Evolutionary conservation across 2,329 filamentous ascomycete species (phyloP).

Genomic region (Sporothrix sp.): DNA sequence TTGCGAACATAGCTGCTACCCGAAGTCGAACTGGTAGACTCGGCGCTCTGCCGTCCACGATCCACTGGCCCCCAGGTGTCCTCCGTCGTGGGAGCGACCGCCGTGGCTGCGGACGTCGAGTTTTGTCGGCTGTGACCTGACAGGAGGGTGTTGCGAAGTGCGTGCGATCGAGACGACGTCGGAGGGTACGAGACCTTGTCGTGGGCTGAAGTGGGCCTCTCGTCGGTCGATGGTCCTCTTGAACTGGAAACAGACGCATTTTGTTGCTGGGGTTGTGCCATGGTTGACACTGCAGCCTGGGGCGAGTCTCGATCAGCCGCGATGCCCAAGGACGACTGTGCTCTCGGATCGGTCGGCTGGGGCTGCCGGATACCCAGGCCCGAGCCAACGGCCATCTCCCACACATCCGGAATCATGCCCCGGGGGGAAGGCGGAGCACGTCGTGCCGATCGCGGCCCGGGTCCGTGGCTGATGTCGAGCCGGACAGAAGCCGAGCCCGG

Average conservation of each 20-base stretch:
- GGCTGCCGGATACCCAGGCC: not conserved
- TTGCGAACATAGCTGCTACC: conserved; percentile 19
- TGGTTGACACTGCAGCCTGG: not conserved
- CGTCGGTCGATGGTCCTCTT: not conserved
- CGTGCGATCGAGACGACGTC: conserved; percentile 25
- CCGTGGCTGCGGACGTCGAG: conserved; percentile 6
- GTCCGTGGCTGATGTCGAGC: not conserved
- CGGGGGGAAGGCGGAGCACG: not conserved
- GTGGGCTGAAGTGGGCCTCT: not conserved
- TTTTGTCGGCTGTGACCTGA: conserved; percentile 17
- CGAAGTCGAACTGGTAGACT: not conserved
- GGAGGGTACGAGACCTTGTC: conserved; percentile 21
- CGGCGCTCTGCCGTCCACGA: conserved; percentile 15
- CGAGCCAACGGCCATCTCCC: conserved; percentile 5
- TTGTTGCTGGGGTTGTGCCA: not conserved
- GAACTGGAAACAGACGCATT: not conserved
- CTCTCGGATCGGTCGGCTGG: not conserved
- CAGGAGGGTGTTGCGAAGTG: conserved; percentile 19
- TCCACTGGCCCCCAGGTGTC: conserved; percentile 7
- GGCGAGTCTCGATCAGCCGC: not conserved
- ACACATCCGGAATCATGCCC: conserved; percentile 3
- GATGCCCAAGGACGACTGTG: not conserved
- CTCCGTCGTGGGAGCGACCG: conserved; percentile 12
- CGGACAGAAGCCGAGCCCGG: conserved; percentile 3
- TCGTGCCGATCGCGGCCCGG: conserved; percentile 2